Evolutionary conservation across 148 eudicot species (phyloP).

Genomic region (Selenicereus undatus): DNA sequence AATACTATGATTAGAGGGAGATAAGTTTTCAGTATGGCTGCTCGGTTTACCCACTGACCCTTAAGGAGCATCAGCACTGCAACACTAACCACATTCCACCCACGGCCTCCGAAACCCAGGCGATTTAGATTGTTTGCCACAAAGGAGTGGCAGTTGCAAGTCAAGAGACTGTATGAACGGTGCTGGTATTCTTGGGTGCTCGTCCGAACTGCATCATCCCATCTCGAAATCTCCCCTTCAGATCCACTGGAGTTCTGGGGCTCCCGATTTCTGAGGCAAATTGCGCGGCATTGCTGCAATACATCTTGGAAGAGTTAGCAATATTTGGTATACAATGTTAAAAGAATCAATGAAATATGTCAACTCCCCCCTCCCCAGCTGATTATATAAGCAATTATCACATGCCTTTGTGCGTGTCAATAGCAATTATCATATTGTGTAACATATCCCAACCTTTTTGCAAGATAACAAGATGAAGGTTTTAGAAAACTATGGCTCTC

Average conservation of each 20-base stretch:
- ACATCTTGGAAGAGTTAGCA: not conserved
- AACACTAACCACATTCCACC: constrained; percentile 86
- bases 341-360: not conserved
- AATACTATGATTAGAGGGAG: constrained; percentile 54
- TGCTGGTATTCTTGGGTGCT: constrained; percentile 87
- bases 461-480: too few species aligned
- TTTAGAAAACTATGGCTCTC: too few species aligned
- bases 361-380: not conserved
- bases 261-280: constrained; percentile 30
- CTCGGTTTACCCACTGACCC: constrained; percentile 71
- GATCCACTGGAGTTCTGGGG: constrained; percentile 25
- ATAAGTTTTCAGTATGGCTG: constrained; percentile 46
- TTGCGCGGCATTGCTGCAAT: constrained; percentile 47
- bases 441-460: too few species aligned
- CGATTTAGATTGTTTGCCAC: constrained; percentile 80
- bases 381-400: too few species aligned
- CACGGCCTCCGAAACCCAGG: constrained; percentile 53
- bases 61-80: constrained; percentile 62
- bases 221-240: constrained; percentile 36
- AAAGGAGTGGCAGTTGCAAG: constrained; percentile 95
- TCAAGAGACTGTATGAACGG: constrained; percentile 66
- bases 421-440: not conserved
- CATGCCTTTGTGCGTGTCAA: not conserved
- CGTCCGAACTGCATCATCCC: constrained; percentile 68
- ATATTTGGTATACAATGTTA: not conserved